Base-by-base conservation (phyloP, 371 early-diverging fungal species). In the Mucor lusitanicus region DNA sequence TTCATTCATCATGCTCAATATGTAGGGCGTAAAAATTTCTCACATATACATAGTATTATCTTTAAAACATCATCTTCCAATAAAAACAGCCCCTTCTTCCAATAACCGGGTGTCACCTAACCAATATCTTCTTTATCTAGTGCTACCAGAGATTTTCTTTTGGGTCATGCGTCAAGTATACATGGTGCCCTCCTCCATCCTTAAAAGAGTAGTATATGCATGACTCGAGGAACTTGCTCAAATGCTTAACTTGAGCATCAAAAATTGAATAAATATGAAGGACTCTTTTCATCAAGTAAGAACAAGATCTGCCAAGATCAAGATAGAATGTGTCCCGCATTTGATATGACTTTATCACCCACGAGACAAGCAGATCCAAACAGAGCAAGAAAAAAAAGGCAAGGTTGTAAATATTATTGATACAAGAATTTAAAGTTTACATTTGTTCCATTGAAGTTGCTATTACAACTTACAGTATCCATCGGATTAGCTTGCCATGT, bases 51-150 rank as follows among this genome's bases (percentile, higher is more conserved):
- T 53, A 8, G 53, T 53, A 53, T 53, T 53, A 53, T 53, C 53
- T 53, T 27, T 53, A 53, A 53, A 53, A 53, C 53, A 53, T 53
- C 53, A 53, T 53, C 53, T 53, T 21, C 53, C 53, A 53, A 53
- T 53, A 6, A 53, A 53, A 53, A 27, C 53, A 13, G 27, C 53
- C 27, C 50, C 28, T 53, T 53, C 53, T 27, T 17, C 19, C 17
- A 54, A 35, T 62, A 28, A 54, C 62, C 63, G 63, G 63, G 63
- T 63, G 63, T 63, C 39, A 63, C 63, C 53, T 32, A 50, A 53
- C 62, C 62, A 62, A 39, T 63, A 63, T 63, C 63, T 63, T 63
- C 63, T 37, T 63, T 63, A 63, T 63, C 63, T 63, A 35, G 63
- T 63, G 39, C 35, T 35, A 63, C 62, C 25, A 28, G n/a, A 59